phyloP scores from a whole-genome alignment of 257 asterid genomes.

The Nicotiana paniculata region DNA sequence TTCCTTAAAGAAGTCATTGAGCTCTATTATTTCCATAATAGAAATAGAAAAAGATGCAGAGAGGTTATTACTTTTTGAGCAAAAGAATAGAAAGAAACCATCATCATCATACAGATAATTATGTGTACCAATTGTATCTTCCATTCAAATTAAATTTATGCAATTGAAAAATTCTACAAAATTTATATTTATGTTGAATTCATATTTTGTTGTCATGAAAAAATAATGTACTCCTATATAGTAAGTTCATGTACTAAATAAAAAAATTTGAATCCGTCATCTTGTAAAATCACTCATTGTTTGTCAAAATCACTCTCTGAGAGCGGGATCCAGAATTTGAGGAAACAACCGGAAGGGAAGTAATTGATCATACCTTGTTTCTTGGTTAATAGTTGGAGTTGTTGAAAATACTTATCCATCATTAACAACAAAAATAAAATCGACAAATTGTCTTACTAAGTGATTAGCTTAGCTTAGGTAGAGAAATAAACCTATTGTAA shows the following conservation, averaged over 20 bases:
- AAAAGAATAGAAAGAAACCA: neutral
- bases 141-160: neutral
- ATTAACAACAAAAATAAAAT: neutral
- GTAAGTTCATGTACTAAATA: neutral
- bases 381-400: neutral
- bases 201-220: neutral
- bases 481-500: neutral
- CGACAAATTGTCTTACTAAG: neutral
- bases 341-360: too few species aligned
- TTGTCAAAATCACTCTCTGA: neutral
- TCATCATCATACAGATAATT: neutral
- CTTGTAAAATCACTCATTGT: too few species aligned
- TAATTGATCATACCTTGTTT: neutral
- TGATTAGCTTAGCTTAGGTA: neutral
- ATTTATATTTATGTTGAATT: too few species aligned
- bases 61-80: neutral
- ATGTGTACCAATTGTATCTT: neutral
- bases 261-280: too few species aligned
- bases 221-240: neutral
- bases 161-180: too few species aligned
- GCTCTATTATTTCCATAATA: neutral
- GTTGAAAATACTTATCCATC: neutral
- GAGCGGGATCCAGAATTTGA: too few species aligned
- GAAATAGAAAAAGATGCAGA: neutral
- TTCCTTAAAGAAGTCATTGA: slow-evolving; percentile 3